Evolutionary conservation across 805 yeast species (phyloP), one percentile per base, ranked within the genome.

Genomic region (Lachancea waltii): DNA sequence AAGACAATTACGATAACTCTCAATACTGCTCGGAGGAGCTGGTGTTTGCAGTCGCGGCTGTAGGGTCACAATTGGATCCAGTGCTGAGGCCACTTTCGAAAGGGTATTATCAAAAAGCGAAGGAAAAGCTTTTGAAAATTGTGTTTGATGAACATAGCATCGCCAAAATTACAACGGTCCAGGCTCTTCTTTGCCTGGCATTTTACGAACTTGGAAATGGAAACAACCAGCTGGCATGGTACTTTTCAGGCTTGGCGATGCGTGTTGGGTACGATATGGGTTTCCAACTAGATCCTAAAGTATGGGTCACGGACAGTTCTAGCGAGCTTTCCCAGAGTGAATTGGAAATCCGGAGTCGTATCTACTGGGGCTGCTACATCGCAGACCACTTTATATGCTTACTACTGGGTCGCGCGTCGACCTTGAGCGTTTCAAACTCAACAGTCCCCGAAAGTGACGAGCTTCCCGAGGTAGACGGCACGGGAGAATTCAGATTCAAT

Each of bases 201-300:
- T 69, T 76, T 40, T 77, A 77, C 52, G 83, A 77, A 50, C 68
- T 78, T 26, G 77, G 80, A 40, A 71, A 69, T 46, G 82, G 82
- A 2, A 58, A 69, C 36, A 75, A 73, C 47, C 70, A 77, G 18
- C 64, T 72, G 33, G 79, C 80, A 5, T 78, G 83, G 83, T 70
- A 76, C 68, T 64, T 77, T 24, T 65, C 74, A 3, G 85, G 84
- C 3, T 65, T 70, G 36, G 83, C 81, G 7, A 68, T 77, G 47
- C 58, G 84, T 36, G 77, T 78, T 65, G 85, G 85, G 1, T 73
- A 69, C 46, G 80, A 77, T 51, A 60, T 78, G 48, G 83, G 83
- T 1, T 77, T 77, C 50, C 81, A 78, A 49, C 58, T 77, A 38
- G 70, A 74, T 44, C 82, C 83, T 2, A 63, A 72, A 43, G 74